phyloP scores from a whole-genome alignment of 257 asterid species.

The Jacaranda mimosifolia region DNA sequence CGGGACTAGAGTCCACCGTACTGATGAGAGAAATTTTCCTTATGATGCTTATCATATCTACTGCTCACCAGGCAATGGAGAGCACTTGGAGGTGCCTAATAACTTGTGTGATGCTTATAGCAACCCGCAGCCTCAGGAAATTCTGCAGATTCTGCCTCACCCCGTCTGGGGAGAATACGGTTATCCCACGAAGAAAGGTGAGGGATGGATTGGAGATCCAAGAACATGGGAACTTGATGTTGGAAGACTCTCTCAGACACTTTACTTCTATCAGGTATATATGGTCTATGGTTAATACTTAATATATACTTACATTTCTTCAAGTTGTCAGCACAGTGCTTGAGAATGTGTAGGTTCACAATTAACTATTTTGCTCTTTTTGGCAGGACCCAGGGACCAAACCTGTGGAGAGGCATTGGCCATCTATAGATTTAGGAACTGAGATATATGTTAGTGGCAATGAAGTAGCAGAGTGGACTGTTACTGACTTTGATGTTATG shows the following conservation, averaged over 20 bases:
- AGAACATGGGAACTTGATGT: slow-evolving; percentile 66
- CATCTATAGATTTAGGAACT: slow-evolving; percentile 57
- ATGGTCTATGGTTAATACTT: not conserved
- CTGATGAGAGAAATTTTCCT: slow-evolving; percentile 39
- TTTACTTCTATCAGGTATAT: slow-evolving; percentile 56
- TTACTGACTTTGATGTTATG: slow-evolving; percentile 54
- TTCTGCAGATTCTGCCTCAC: slow-evolving; percentile 59
- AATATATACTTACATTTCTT: not conserved
- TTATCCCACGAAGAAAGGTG: slow-evolving; percentile 54
- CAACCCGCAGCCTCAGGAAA: slow-evolving; percentile 68
- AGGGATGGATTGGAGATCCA: slow-evolving; percentile 63
- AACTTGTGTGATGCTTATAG: slow-evolving; percentile 54
- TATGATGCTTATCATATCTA: slow-evolving; percentile 61
- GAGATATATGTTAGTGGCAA: slow-evolving; percentile 49
- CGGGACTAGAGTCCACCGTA: slow-evolving; percentile 52
- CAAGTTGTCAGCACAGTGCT: not conserved
- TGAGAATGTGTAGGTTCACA: no score
- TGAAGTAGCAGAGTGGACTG: slow-evolving; percentile 60
- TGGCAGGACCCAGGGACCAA: slow-evolving; percentile 60
- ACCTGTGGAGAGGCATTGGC: slow-evolving; percentile 59
- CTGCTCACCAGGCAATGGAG: slow-evolving; percentile 58
- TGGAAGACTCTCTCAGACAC: slow-evolving; percentile 58
- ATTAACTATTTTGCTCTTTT: not conserved
- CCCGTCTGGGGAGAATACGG: slow-evolving; percentile 64
- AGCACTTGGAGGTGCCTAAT: slow-evolving; percentile 46